A percentile compares a stretch with the other conserved stretches of the same genome.
These are phyloP conservation scores for Phyllosticta paracitricarpa DNA, from an alignment of 2,329 filamentous ascomycete genomes.

Conservation along the genomic window DNA sequence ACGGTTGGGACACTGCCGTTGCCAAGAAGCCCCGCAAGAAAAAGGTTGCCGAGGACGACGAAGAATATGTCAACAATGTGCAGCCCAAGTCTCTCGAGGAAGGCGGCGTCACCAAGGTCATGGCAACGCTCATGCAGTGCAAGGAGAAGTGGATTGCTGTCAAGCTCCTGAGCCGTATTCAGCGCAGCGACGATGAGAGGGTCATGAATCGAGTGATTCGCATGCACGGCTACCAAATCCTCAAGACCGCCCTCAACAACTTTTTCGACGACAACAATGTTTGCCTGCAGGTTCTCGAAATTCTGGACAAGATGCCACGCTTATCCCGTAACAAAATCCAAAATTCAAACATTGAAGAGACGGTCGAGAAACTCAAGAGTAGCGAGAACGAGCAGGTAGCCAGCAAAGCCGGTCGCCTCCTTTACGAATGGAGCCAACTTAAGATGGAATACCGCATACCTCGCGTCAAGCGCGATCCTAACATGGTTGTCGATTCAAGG, in stretches of 20 bases:
- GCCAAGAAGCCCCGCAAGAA: slow-evolving; percentile 88
- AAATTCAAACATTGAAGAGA: slow-evolving; percentile 86
- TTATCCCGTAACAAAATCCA: slow-evolving; percentile 95
- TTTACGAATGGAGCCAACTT: slow-evolving; percentile 81
- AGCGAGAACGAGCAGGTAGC: slow-evolving; percentile 68
- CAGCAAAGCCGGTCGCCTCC: slow-evolving; percentile 57
- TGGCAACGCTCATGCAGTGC: slow-evolving; percentile 93
- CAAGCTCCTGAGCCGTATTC: slow-evolving; percentile 82
- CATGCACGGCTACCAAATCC: slow-evolving; percentile 94
- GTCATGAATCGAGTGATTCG: slow-evolving; percentile 82
- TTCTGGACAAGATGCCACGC: slow-evolving; percentile 79
- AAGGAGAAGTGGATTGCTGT: slow-evolving; percentile 99
- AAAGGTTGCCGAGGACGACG: slow-evolving; percentile 82
- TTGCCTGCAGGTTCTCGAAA: slow-evolving; percentile 77
- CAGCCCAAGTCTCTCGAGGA: slow-evolving; percentile 71
- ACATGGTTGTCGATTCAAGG: slow-evolving; percentile 42
- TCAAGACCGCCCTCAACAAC: slow-evolving; percentile 74
- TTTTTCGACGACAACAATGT: slow-evolving; percentile 89
- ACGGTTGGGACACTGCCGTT: slow-evolving; percentile 84
- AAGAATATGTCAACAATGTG: slow-evolving; percentile 88
- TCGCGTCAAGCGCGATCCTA: slow-evolving; percentile 73
- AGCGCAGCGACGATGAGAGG: slow-evolving; percentile 74
- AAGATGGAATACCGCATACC: slow-evolving; percentile 90
- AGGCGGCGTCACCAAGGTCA: slow-evolving; percentile 81
- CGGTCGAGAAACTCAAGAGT: slow-evolving; percentile 57